Evolutionary conservation across 2,329 filamentous ascomycete species (phyloP), one percentile per base, ranked within the genome.

Genomic region (Penicillium freii): DNA sequence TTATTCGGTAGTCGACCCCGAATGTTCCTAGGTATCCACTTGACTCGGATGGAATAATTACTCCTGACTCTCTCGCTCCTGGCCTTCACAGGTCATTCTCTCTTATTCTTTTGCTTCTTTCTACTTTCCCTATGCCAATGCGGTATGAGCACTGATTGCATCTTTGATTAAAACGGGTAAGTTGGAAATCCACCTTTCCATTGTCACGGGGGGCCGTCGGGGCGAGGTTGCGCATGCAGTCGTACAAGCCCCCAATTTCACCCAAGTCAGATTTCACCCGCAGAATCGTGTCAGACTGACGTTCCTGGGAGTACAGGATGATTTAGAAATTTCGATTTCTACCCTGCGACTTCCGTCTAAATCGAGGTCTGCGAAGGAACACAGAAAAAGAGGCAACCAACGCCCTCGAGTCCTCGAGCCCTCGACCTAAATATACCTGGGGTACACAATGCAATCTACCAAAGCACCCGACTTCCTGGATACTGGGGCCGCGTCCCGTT

Each of bases 401-500:
- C 36, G 27, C 50, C 19, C 21, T 36, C 29, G 19, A 51, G 49
- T 31, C 10, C 21, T 52, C 13, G 46, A 51, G 21, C 49, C 49
- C 53, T 42, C 27, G 31, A 51, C 40, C 51, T 51, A 51, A 33
- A 61, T 44, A 59, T 43, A 56, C 56, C 50, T 42, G 51, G 55
- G 57, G 51, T 40, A 48, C 45, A 71, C 44, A 25, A 74, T 74
- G 71, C 71, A 67, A 59, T 59, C 66, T 55, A 67, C 51, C 64
- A 70, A 64, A 67, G 65, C 62, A 54, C 62, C 64, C 56, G 71
- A 74, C 38, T 66, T 62, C 50, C 60, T 70, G 54, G 71, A 73
- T 21, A 48, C 71, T 44, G 69, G 60, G 49, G 62, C 68, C 17
- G 34, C 67, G 51, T 63, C 71, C 43, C 73, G 72, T 54, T 73